A percentile compares a stretch with the other conserved stretches of the same genome.
Evolutionary conservation across 192 early-diverging fungal species (phyloP).

Genomic region (Glomus cerebriforme): DNA sequence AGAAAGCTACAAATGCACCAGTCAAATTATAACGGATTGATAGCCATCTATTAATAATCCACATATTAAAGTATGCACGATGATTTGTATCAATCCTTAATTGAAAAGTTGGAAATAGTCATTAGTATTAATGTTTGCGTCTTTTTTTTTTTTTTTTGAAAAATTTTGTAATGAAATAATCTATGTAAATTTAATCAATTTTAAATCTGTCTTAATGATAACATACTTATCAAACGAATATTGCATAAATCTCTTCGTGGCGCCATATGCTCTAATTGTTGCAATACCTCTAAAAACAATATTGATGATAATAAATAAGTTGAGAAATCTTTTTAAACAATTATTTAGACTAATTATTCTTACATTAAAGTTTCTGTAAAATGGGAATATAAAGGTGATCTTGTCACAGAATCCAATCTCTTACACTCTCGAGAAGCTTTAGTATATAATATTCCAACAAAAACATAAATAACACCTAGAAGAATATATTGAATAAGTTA

Average conservation of each 20-base stretch:
- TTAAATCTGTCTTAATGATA: not conserved
- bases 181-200: no score
- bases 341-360: conserved; percentile 34
- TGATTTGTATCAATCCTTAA: conserved; percentile 65
- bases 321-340: conserved; percentile 36
- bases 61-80: conserved; percentile 76
- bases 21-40: conserved; percentile 75
- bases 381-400: conserved; percentile 74
- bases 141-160: no score
- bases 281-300: conserved; percentile 53
- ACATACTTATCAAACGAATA: conserved; percentile 45
- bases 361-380: conserved; percentile 67
- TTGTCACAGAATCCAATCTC: conserved; percentile 62
- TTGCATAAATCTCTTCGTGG: conserved; percentile 26
- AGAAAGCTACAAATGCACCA: conserved; percentile 68
- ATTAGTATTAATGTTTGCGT: no score
- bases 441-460: conserved; percentile 72
- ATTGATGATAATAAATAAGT: not conserved
- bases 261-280: conserved; percentile 84
- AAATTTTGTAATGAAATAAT: no score
- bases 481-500: not conserved
- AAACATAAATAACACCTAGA: conserved; percentile 20
- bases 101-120: not conserved
- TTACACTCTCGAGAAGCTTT: conserved; percentile 85
- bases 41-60: conserved; percentile 82